Evolutionary conservation across 2,329 filamentous ascomycete species (phyloP).

Genomic region (Coniochaeta sp.): DNA sequence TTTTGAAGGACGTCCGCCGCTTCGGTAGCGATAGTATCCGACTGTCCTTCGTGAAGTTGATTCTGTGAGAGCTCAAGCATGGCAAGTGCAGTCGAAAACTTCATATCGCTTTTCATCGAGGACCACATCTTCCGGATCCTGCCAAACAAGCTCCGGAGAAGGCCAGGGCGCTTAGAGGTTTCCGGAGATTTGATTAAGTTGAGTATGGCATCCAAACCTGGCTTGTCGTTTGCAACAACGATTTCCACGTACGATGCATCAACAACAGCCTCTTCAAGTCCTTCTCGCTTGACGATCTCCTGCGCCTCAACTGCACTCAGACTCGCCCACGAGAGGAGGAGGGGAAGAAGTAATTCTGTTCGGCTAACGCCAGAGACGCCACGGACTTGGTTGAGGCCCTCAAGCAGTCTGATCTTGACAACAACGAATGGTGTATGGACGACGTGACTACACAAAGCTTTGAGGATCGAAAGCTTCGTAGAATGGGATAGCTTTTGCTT

Average conservation of each 20-base stretch:
- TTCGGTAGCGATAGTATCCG: constrained; percentile 40
- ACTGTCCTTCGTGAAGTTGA: constrained; percentile 19
- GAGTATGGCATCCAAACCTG: constrained; percentile 45
- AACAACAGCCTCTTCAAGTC: constrained; percentile 19
- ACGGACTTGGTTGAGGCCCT: constrained; percentile 64
- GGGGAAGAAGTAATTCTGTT: constrained; percentile 67
- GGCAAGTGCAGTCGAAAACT: constrained; percentile 50
- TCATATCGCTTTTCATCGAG: constrained; percentile 57
- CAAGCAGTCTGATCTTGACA: constrained; percentile 66
- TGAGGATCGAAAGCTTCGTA: constrained; percentile 56
- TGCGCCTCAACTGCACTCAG: constrained; percentile 43
- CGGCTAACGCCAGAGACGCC: constrained; percentile 62
- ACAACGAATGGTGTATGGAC: constrained; percentile 58
- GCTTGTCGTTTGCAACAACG: constrained; percentile 44
- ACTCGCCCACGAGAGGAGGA: constrained; percentile 61
- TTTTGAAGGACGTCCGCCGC: constrained; percentile 66
- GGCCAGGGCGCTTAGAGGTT: constrained; percentile 36
- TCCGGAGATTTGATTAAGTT: constrained; percentile 34
- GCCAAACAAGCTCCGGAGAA: constrained; percentile 59
- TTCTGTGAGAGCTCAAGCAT: constrained; percentile 55
- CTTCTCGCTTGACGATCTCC: constrained; percentile 35
- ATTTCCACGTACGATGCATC: constrained; percentile 38
- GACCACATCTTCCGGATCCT: constrained; percentile 68
- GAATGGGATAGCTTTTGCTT: constrained; percentile 42
- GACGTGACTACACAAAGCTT: constrained; percentile 67